Percentiles rank a stretch among this genome's conserved stretches.
These are phyloP conservation scores for Mercurialis annua DNA, from an alignment of 345 rosid genomes.

Conservation along the genomic window DNA sequence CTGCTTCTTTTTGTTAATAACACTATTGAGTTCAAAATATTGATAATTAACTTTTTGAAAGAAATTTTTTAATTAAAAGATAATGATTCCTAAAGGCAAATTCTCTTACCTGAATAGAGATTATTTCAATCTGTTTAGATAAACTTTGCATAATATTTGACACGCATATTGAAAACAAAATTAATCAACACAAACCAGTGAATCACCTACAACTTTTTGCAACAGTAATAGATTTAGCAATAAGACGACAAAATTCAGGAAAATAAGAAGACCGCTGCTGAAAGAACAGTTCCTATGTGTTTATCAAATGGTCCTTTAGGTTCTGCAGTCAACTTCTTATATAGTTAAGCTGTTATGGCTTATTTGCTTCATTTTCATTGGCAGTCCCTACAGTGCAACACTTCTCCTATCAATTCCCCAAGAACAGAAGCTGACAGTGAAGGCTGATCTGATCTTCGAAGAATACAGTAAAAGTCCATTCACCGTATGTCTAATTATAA, in stretches of 20 bases:
- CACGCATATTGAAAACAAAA: neutral
- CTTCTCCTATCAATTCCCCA: slow-evolving; percentile 45
- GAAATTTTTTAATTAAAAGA: too few species aligned
- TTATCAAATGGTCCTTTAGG: neutral
- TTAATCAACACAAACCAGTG: neutral
- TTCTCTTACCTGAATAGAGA: neutral
- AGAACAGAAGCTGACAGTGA: slow-evolving; percentile 58
- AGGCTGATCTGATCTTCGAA: slow-evolving; percentile 82
- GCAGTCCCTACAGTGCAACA: slow-evolving; percentile 73
- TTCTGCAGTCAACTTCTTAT: slow-evolving; percentile 3
- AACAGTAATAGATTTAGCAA: neutral
- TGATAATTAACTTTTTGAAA: neutral
- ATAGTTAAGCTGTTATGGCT: neutral
- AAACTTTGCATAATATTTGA: neutral
- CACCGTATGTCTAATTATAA: slow-evolving; percentile 1
- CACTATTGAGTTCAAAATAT: neutral
- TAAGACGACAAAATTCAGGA: neutral
- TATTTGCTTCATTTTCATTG: slow-evolving; percentile 19
- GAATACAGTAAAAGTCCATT: slow-evolving; percentile 60
- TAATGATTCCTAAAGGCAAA: slow-evolving; percentile 2
- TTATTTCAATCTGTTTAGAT: neutral
- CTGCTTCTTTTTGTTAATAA: neutral
- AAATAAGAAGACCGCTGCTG: slow-evolving; percentile 9
- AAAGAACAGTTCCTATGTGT: slow-evolving; percentile 6
- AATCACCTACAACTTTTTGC: neutral